Percentiles rank a stretch among this genome's conserved stretches.
phyloP scores from a whole-genome alignment of 1,284 basidiomycete species.

The Cryptococcus sp. region DNA sequence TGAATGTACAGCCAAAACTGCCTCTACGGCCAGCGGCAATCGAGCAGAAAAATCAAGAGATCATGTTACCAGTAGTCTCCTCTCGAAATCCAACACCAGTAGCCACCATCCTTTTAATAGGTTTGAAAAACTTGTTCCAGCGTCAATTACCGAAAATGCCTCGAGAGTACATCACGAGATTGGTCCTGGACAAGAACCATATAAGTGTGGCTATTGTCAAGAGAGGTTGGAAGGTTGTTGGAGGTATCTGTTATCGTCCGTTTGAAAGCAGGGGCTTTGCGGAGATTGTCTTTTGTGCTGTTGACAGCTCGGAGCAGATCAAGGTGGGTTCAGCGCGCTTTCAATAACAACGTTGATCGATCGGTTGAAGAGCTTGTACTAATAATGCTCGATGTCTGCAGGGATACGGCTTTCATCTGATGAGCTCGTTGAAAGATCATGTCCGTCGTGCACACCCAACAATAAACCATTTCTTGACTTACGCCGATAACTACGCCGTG shows the following conservation, averaged over 20 bases:
- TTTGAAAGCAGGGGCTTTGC: slow-evolving; percentile 94
- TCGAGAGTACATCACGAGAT: slow-evolving; percentile 93
- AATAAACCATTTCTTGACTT: slow-evolving; percentile 94
- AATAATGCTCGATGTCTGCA: slow-evolving; percentile 45
- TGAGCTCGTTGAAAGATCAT: slow-evolving; percentile 98
- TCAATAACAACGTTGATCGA: neutral
- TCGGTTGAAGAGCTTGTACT: slow-evolving; percentile 1
- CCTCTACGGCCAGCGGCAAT: slow-evolving; percentile 67
- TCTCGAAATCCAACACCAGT: slow-evolving; percentile 73
- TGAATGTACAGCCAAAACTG: slow-evolving; percentile 37
- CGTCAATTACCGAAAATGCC: slow-evolving; percentile 99
- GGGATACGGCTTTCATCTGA: slow-evolving; percentile 97
- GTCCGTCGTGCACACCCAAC: slow-evolving; percentile 73
- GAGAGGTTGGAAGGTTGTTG: slow-evolving; percentile 91
- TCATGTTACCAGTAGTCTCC: slow-evolving; percentile 81
- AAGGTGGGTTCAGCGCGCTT: slow-evolving; percentile 63
- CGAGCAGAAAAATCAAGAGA: slow-evolving; percentile 81
- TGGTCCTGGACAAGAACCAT: slow-evolving; percentile 92
- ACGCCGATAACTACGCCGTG: slow-evolving; percentile 98
- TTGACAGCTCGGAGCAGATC: slow-evolving; percentile 93
- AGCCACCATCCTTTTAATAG: slow-evolving; percentile 82
- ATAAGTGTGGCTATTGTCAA: slow-evolving; percentile 93
- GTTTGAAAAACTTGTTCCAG: slow-evolving; percentile 95
- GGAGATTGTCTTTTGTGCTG: slow-evolving; percentile 99
- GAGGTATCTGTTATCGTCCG: slow-evolving; percentile 95